phyloP scores from a whole-genome alignment of 2,329 filamentous ascomycete genomes.

The Trichoderma gracile region DNA sequence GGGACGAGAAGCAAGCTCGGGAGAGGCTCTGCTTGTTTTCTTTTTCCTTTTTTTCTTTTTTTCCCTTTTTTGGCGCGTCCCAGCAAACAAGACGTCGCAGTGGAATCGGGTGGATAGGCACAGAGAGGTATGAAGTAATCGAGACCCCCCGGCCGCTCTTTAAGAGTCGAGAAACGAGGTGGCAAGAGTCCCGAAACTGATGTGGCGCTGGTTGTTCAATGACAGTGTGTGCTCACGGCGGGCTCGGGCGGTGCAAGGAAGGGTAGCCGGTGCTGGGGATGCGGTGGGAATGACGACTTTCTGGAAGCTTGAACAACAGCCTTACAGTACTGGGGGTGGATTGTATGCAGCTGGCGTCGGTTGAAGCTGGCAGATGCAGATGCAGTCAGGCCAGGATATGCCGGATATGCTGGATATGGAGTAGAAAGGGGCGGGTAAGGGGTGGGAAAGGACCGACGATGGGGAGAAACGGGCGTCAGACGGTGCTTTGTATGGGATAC shows the following conservation, averaged over 20 bases:
- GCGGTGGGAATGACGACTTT: slow-evolving; percentile 1
- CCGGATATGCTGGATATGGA: background rate
- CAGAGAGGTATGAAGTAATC: slow-evolving; percentile 4
- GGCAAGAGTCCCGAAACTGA: slow-evolving; percentile 23
- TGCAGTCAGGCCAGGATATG: background rate
- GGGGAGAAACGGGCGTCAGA: background rate
- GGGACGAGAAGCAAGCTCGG: background rate
- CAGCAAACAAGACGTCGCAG: background rate
- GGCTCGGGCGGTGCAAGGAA: slow-evolving; percentile 5
- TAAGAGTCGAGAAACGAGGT: slow-evolving; percentile 13
- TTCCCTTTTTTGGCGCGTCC: background rate
- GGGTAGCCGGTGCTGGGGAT: background rate
- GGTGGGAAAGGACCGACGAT: background rate
- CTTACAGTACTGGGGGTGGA: background rate
- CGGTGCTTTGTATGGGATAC: background rate
- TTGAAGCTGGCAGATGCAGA: background rate
- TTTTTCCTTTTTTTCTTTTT: background rate
- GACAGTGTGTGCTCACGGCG: background rate
- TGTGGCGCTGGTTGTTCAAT: slow-evolving; percentile 23
- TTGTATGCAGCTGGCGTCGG: background rate
- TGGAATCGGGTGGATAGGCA: slow-evolving; percentile 7
- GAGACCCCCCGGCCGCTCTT: background rate
- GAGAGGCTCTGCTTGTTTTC: background rate
- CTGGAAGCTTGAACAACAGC: background rate
- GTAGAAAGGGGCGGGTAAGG: background rate